These are phyloP conservation scores for Taiwanofungus camphoratus DNA, from an alignment of 1,284 basidiomycete species.

Conservation along the genomic window DNA sequence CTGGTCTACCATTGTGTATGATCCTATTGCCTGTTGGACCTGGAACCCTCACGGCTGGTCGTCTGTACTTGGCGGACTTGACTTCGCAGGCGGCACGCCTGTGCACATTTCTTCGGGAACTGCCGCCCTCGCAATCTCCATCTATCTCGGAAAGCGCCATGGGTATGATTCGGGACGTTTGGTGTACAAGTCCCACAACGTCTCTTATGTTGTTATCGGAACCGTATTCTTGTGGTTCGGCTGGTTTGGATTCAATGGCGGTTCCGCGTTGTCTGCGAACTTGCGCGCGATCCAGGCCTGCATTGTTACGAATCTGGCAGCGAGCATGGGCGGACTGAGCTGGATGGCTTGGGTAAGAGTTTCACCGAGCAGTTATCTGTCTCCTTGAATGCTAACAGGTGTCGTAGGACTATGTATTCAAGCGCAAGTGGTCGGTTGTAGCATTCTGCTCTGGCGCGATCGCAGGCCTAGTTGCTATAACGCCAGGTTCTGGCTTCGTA, in stretches of 20 bases:
- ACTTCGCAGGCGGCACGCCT: conserved; percentile 93
- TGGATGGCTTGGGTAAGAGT: conserved; percentile 83
- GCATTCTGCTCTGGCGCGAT: conserved; percentile 97
- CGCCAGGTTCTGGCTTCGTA: conserved; percentile 87
- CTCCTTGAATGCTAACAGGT: not conserved
- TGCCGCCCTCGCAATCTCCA: conserved; percentile 85
- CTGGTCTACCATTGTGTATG: conserved; percentile 93
- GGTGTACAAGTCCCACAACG: conserved; percentile 86
- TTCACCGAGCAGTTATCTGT: conserved; percentile 14
- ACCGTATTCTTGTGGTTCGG: conserved; percentile 97
- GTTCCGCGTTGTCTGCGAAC: conserved; percentile 81
- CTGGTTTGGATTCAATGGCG: conserved; percentile 95
- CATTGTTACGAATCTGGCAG: conserved; percentile 90
- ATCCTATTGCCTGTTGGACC: conserved; percentile 92
- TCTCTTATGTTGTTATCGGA: conserved; percentile 85
- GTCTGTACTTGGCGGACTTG: conserved; percentile 72
- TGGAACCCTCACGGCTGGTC: conserved; percentile 93
- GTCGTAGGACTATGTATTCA: conserved; percentile 81
- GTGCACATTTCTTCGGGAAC: conserved; percentile 92
- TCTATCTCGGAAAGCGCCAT: conserved; percentile 87
- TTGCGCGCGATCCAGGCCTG: conserved; percentile 87
- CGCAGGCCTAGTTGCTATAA: conserved; percentile 86
- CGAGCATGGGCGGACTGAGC: conserved; percentile 81
- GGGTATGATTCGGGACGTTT: conserved; percentile 92
- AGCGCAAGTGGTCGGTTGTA: conserved; percentile 89